A percentile compares a stretch with the other conserved stretches of the same genome.
Evolutionary conservation across 2,329 filamentous ascomycete species (phyloP).

Genomic region (Kalmusia sp.): DNA sequence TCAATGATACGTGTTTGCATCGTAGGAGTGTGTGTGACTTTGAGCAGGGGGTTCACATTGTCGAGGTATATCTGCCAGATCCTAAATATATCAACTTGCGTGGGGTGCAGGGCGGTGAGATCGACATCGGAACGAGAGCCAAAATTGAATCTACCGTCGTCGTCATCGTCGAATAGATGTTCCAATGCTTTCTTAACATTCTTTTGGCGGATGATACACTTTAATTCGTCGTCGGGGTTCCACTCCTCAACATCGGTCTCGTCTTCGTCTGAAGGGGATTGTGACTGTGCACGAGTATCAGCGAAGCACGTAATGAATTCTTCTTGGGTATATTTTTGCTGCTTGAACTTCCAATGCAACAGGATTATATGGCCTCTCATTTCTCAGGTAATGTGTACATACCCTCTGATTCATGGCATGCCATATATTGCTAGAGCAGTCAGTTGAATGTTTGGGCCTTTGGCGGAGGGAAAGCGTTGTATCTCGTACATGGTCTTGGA

Average conservation of each 20-base stretch:
- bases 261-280: neutral
- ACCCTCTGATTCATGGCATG: conserved; percentile 29
- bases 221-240: conserved; percentile 4
- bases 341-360: neutral
- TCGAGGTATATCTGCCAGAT: conserved; percentile 78
- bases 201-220: conserved; percentile 5
- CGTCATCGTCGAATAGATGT: conserved; percentile 46
- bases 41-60: conserved; percentile 40
- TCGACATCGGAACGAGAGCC: conserved; percentile 62
- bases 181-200: conserved; percentile 2
- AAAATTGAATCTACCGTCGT: conserved; percentile 58
- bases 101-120: conserved; percentile 67
- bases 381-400: neutral
- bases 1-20: conserved; percentile 65
- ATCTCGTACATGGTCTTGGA: conserved; percentile 3
- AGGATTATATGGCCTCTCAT: no score
- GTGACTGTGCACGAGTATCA: neutral
- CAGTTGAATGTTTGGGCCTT: conserved; percentile 1
- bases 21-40: conserved; percentile 37
- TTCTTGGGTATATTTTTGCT: neutral
- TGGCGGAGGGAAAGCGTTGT: no score
- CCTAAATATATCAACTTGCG: conserved; percentile 69
- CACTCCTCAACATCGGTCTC: conserved; percentile 6
- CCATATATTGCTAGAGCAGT: conserved; percentile 28
- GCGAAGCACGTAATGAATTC: neutral